Base-by-base conservation (phyloP, 495 filamentous ascomycete species). In the Penicillium steckii region DNA sequence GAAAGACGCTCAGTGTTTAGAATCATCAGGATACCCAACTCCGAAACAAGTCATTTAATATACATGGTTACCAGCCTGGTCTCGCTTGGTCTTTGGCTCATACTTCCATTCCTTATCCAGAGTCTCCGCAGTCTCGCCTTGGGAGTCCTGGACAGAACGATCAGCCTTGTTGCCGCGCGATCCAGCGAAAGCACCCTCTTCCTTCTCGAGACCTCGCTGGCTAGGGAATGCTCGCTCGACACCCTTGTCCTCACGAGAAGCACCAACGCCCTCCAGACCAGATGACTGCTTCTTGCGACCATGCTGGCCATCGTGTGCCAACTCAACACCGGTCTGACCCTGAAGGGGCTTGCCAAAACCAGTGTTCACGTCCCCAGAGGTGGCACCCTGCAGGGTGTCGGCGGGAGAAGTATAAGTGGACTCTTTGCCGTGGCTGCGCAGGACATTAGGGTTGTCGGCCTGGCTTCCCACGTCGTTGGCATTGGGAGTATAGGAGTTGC, bases 371-470 rank as follows among this genome's bases (percentile, higher is more conserved):
- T 84, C 81, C 25, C 59, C 60, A 3, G 81, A 86, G 0, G 85
- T 89, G 2, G 86, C 76, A 4, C 89, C 89, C 17, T 62, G 65
- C 12, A 89, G 62, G 0, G 84, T 83, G 22, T 82, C 78, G 0
- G 66, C 63, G 3, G 85, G 78, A 8, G 64, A 68, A 3, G 73
- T 78, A 47, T 60, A 58, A 3, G 56, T 55, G 19, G 61, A 60
- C 55, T 77, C 72, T 44, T 79, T 79, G 24, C 69, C 74, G 33
- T 76, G 69, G 12, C 46, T 42, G 26, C 70, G 67, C 32, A 72
- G 57, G 1, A 67, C 59, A 38, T 70, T 66, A 29, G 70, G 64
- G 29, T 80, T 79, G 53, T 70, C 64, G 19, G 78, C 76, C 50
- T 82, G 74, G 33, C 69, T 57, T 4, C 76, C 76, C 17, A 66